Conservation (phyloP, 75 land plant genomes). For the Chamaecyparis obtusa region DNA sequence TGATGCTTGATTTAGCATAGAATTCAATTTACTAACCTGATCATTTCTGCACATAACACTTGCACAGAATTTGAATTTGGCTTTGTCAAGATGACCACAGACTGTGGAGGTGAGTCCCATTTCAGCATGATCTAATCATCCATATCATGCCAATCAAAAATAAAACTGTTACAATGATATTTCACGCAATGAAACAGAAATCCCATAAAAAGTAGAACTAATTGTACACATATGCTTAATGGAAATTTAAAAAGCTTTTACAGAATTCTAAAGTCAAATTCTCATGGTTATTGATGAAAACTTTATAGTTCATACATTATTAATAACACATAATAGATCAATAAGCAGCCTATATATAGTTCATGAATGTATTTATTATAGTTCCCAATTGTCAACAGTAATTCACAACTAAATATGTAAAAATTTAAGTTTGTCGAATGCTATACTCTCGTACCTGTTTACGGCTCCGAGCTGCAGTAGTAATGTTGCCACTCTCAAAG, state of each 20-base stretch:
- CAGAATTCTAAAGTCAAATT: background rate
- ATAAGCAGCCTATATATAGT: background rate
- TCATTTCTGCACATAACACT: conserved; percentile 74
- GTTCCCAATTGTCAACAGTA: background rate
- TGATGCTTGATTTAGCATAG: background rate
- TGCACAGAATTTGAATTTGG: conserved; percentile 77
- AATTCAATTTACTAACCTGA: conserved; percentile 53
- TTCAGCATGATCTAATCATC: conserved; percentile 72
- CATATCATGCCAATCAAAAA: background rate
- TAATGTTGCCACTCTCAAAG: conserved; percentile 89
- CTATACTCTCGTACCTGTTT: conserved; percentile 63
- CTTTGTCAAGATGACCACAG: conserved; percentile 81
- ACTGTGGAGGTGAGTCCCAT: conserved; percentile 90
- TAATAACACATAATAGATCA: background rate
- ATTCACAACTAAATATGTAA: background rate
- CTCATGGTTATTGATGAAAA: background rate
- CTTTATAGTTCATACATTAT: background rate
- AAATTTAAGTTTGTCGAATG: background rate
- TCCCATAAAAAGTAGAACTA: background rate
- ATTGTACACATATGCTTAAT: background rate
- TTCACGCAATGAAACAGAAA: background rate
- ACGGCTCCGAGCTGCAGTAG: conserved; percentile 78
- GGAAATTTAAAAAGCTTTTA: background rate
- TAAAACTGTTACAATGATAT: background rate
- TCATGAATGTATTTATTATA: background rate